Evolutionary conservation across 2,329 filamentous ascomycete species (phyloP).

Genomic region (Scytalidium sp.): DNA sequence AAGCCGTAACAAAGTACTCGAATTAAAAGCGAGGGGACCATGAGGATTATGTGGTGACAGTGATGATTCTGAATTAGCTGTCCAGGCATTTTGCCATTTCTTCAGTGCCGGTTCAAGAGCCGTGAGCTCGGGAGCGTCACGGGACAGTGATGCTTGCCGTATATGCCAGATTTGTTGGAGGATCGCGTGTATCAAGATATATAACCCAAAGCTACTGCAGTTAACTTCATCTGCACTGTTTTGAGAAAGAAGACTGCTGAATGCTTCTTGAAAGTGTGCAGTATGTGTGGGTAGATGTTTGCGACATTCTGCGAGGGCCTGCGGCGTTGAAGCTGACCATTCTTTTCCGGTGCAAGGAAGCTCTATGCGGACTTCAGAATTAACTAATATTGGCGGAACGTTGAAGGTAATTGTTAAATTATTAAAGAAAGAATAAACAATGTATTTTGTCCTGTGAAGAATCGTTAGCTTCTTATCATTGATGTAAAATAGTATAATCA

Average conservation of each 20-base stretch:
- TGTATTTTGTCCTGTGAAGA: constrained; percentile 48
- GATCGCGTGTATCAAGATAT: constrained; percentile 68
- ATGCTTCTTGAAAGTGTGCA: constrained; percentile 53
- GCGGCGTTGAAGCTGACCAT: constrained; percentile 52
- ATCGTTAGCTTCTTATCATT: background rate
- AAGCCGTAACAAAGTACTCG: constrained; percentile 55
- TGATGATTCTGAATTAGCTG: constrained; percentile 34
- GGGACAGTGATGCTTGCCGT: constrained; percentile 42
- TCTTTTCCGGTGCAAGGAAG: constrained; percentile 53
- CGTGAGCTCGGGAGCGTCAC: constrained; percentile 38
- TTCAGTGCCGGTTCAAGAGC: constrained; percentile 53
- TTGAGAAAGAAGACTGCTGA: constrained; percentile 46
- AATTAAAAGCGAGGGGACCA: constrained; percentile 62
- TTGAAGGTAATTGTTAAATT: constrained; percentile 61
- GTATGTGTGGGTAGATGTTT: background rate
- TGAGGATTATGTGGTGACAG: constrained; percentile 49
- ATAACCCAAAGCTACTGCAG: constrained; percentile 25
- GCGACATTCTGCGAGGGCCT: background rate
- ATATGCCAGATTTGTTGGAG: constrained; percentile 71
- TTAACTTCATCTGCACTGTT: constrained; percentile 35
- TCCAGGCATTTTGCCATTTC: constrained; percentile 57
- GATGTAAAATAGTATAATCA: background rate
- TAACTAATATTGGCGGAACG: constrained; percentile 54
- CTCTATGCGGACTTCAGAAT: constrained; percentile 52
- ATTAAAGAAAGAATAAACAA: constrained; percentile 62